phyloP scores from a whole-genome alignment of 257 asterid species.

The Coffea eugenioides region DNA sequence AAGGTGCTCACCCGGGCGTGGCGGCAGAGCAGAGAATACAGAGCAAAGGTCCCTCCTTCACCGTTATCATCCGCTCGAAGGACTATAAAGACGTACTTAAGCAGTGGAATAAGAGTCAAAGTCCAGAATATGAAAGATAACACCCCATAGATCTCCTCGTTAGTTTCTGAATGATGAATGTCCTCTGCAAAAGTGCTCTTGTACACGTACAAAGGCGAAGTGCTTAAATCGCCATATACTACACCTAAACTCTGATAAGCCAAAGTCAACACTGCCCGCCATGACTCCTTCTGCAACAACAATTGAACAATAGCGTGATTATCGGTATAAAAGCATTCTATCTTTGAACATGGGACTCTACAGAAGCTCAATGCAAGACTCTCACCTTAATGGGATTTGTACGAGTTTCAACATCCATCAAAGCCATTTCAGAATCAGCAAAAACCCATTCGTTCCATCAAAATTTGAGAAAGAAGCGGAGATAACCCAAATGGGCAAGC shows the following conservation, averaged over 20 bases:
- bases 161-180: conserved; percentile 79
- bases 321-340: neutral
- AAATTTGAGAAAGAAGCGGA: conserved; percentile 6
- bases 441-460: conserved; percentile 32
- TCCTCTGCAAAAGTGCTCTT: conserved; percentile 98
- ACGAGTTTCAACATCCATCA: conserved; percentile 80
- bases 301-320: neutral
- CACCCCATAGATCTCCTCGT: conserved; percentile 90
- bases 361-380: neutral
- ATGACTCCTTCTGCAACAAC: conserved; percentile 66
- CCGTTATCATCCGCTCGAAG: conserved; percentile 95
- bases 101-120: conserved; percentile 76
- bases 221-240: conserved; percentile 94
- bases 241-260: conserved; percentile 97
- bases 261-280: conserved; percentile 76
- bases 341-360: neutral
- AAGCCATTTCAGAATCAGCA: conserved; percentile 46
- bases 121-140: conserved; percentile 92
- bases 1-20: conserved; percentile 75
- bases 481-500: conserved; percentile 24
- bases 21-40: conserved; percentile 82
- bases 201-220: conserved; percentile 93
- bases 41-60: conserved; percentile 96
- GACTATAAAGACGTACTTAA: conserved; percentile 82
- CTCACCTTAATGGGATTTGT: conserved; percentile 63